These are phyloP conservation scores for Periconia digitata DNA, from an alignment of 2,329 filamentous ascomycete genomes.

Conservation along the genomic window DNA sequence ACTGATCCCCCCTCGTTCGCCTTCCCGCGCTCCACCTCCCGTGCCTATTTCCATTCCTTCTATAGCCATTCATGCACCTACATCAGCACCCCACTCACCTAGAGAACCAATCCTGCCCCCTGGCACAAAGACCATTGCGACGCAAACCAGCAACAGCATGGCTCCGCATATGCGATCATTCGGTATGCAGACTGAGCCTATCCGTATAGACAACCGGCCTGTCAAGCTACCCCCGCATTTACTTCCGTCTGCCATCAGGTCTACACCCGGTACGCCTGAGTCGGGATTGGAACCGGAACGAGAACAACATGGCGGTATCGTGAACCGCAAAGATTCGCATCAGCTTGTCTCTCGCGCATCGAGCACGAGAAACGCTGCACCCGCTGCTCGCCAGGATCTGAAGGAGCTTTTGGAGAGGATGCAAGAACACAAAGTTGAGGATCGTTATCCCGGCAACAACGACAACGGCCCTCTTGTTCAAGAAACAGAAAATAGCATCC, in stretches of 20 bases:
- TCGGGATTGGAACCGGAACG: conserved; percentile 11
- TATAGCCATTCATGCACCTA: conserved; percentile 89
- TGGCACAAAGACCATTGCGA: conserved; percentile 76
- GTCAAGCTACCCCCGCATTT: conserved; percentile 75
- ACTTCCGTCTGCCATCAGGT: conserved; percentile 74
- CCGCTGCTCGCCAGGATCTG: conserved; percentile 33
- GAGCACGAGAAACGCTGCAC: conserved; percentile 17
- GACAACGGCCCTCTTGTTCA: conserved; percentile 73
- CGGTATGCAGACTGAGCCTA: conserved; percentile 86
- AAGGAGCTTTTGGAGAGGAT: conserved; percentile 31
- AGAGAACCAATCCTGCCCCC: conserved; percentile 76
- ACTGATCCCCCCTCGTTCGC: conserved; percentile 7
- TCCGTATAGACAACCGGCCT: conserved; percentile 77
- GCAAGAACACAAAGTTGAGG: conserved; percentile 48
- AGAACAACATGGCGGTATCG: conserved; percentile 4
- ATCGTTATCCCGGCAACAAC: conserved; percentile 77
- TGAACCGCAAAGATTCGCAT: conserved; percentile 17
- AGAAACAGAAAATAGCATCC: conserved; percentile 60
- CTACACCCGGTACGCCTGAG: conserved; percentile 49
- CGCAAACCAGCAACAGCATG: conserved; percentile 68
- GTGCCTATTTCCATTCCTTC: conserved; percentile 66
- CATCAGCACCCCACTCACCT: conserved; percentile 76
- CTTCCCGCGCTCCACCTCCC: conserved; percentile 37
- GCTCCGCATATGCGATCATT: conserved; percentile 53
- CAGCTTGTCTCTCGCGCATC: conserved; percentile 11